These are phyloP conservation scores for Gryganskiella cystojenkinii DNA, from an alignment of 192 early-diverging fungal species.

Conservation along the genomic window DNA sequence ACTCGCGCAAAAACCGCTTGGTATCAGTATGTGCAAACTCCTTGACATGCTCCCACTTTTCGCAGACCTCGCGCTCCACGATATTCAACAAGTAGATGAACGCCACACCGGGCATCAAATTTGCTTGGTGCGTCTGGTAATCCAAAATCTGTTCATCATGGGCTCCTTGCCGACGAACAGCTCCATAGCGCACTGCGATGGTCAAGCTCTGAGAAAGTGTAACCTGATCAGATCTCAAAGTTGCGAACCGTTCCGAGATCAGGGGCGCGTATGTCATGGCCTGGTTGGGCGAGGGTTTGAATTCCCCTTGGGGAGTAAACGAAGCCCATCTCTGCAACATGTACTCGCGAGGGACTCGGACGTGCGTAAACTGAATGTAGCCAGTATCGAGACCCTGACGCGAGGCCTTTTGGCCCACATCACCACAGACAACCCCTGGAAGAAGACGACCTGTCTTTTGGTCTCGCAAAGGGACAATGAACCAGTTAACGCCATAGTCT, in stretches of 20 bases:
- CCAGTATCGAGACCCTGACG: conserved; percentile 73
- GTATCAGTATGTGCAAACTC: conserved; percentile 58
- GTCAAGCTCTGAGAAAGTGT: conserved; percentile 62
- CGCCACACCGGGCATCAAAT: conserved; percentile 65
- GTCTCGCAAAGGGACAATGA: conserved; percentile 71
- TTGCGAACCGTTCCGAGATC: conserved; percentile 69
- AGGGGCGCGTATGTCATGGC: conserved; percentile 66
- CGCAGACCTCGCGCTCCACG: conserved; percentile 42
- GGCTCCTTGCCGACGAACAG: conserved; percentile 67
- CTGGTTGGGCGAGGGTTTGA: conserved; percentile 62
- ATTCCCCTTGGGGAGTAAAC: conserved; percentile 62
- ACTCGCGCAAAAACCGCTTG: conserved; percentile 53
- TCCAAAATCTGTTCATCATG: conserved; percentile 75
- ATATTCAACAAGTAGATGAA: conserved; percentile 60
- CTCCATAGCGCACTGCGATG: conserved; percentile 70
- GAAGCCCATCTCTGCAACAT: conserved; percentile 70
- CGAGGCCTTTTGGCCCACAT: conserved; percentile 70
- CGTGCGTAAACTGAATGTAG: conserved; percentile 69
- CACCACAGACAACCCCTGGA: conserved; percentile 64
- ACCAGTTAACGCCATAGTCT: conserved; percentile 72
- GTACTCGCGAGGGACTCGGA: conserved; percentile 65
- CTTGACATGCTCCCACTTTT: conserved; percentile 54
- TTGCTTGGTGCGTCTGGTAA: conserved; percentile 70
- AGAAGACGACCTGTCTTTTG: conserved; percentile 59
- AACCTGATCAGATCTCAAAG: conserved; percentile 51